A percentile compares a stretch with the other conserved stretches of the same genome.
These are phyloP conservation scores for Sphaerobolus stellatus DNA, from an alignment of 1,284 basidiomycete genomes.

Conservation along the genomic window DNA sequence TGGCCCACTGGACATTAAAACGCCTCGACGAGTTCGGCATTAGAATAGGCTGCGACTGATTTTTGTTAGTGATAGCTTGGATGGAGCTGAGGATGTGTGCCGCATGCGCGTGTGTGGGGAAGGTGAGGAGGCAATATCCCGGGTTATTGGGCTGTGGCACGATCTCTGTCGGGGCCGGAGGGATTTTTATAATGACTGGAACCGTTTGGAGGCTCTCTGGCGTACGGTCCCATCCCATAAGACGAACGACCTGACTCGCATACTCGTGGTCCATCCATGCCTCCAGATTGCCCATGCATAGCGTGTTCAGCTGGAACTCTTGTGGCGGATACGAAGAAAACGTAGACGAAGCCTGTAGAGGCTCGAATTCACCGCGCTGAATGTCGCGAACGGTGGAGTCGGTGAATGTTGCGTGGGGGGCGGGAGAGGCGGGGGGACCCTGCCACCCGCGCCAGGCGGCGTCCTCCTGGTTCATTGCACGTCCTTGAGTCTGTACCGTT, in stretches of 20 bases:
- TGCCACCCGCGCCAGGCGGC: slow-evolving; percentile 5
- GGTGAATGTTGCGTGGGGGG: background rate
- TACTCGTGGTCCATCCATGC: slow-evolving; percentile 93
- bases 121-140: slow-evolving; percentile 85
- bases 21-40: slow-evolving; percentile 81
- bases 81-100: slow-evolving; percentile 56
- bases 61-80: slow-evolving; percentile 52
- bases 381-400: background rate
- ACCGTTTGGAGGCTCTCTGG: background rate
- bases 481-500: background rate
- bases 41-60: slow-evolving; percentile 46
- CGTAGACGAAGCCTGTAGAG: slow-evolving; percentile 24
- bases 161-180: slow-evolving; percentile 55
- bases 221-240: slow-evolving; percentile 75
- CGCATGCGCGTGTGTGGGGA: slow-evolving; percentile 70
- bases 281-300: slow-evolving; percentile 82
- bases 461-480: slow-evolving; percentile 6
- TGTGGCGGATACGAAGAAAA: slow-evolving; percentile 28
- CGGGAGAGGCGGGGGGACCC: background rate
- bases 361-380: slow-evolving; percentile 20
- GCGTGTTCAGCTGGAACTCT: slow-evolving; percentile 48
- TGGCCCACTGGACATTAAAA: slow-evolving; percentile 81
- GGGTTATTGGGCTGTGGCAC: slow-evolving; percentile 74
- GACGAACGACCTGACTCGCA: slow-evolving; percentile 73
- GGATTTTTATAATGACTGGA: slow-evolving; percentile 59